Conservation (phyloP, 2,329 filamentous ascomycete species). For the Trichoderma sp. region DNA sequence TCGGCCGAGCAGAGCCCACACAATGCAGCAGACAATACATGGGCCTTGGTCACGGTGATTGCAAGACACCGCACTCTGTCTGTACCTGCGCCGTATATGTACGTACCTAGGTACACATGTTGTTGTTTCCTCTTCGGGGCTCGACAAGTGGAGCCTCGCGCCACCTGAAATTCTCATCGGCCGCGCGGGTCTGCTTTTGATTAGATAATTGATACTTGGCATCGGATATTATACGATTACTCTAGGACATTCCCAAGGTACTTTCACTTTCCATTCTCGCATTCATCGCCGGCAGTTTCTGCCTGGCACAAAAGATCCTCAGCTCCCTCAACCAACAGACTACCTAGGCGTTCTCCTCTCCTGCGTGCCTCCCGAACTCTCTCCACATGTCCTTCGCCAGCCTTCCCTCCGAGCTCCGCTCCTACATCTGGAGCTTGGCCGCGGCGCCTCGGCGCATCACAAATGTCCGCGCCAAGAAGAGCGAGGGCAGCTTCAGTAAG, state of each 20-base stretch:
- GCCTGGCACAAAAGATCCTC: background rate
- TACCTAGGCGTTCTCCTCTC: background rate
- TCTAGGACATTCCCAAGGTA: background rate
- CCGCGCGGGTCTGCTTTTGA: background rate
- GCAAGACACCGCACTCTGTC: background rate
- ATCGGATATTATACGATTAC: background rate
- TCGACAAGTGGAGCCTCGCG: background rate
- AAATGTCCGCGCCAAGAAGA: background rate
- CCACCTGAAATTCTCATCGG: background rate
- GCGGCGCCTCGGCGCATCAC: background rate
- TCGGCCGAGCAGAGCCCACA: background rate
- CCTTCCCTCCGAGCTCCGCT: background rate
- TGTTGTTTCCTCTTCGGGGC: background rate
- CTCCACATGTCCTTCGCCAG: background rate
- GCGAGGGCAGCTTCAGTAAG: background rate
- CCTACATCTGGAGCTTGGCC: background rate
- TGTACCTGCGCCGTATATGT: background rate
- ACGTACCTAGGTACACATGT: background rate
- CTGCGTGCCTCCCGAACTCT: background rate
- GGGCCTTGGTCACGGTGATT: background rate
- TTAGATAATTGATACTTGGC: background rate
- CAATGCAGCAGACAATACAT: background rate
- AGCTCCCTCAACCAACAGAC: background rate
- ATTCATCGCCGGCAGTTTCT: background rate
- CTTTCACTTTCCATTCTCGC: background rate